These are phyloP conservation scores for Trypanosomatidae sp. DNA, from an alignment of 208 protist genomes.

Conservation along the genomic window DNA sequence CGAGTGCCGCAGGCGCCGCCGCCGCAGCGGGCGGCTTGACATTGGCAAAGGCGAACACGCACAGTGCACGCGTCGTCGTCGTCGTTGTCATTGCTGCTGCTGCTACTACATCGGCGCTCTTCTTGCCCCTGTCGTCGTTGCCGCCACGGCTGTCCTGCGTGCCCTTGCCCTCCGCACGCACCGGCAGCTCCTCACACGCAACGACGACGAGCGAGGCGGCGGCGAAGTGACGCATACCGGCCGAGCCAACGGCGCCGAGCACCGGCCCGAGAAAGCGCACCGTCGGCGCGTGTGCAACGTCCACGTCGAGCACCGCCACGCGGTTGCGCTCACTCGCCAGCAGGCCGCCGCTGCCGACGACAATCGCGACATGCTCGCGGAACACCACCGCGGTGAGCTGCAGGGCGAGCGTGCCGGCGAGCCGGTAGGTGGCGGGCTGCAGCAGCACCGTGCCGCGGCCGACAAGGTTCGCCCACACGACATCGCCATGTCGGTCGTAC, in stretches of 20 bases:
- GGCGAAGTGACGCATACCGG: slow-evolving; percentile 51
- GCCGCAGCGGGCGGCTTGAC: too few relatives aligned
- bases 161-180: too few relatives aligned
- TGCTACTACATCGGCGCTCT: too few relatives aligned
- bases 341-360: slow-evolving; percentile 41
- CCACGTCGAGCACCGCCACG: slow-evolving; percentile 58
- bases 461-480: slow-evolving; percentile 53
- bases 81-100: too few relatives aligned
- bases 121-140: too few relatives aligned
- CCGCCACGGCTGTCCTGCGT: too few relatives aligned
- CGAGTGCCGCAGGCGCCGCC: too few relatives aligned
- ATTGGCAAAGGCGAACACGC: too few relatives aligned
- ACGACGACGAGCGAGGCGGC: slow-evolving; percentile 39
- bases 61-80: too few relatives aligned
- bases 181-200: slow-evolving; percentile 25
- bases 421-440: slow-evolving; percentile 37
- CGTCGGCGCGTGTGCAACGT: slow-evolving; percentile 25
- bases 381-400: slow-evolving; percentile 52
- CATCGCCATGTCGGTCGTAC: slow-evolving; percentile 37
- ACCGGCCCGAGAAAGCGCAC: slow-evolving; percentile 34
- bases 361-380: slow-evolving; percentile 48
- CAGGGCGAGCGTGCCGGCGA: slow-evolving; percentile 17
- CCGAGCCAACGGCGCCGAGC: slow-evolving; percentile 16
- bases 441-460: slow-evolving; percentile 43
- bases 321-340: slow-evolving; percentile 23